A percentile compares a stretch with the other conserved stretches of the same genome.
phyloP scores from a whole-genome alignment of 2,329 filamentous ascomycete genomes.

The Myriosclerotinia duriaeana region DNA sequence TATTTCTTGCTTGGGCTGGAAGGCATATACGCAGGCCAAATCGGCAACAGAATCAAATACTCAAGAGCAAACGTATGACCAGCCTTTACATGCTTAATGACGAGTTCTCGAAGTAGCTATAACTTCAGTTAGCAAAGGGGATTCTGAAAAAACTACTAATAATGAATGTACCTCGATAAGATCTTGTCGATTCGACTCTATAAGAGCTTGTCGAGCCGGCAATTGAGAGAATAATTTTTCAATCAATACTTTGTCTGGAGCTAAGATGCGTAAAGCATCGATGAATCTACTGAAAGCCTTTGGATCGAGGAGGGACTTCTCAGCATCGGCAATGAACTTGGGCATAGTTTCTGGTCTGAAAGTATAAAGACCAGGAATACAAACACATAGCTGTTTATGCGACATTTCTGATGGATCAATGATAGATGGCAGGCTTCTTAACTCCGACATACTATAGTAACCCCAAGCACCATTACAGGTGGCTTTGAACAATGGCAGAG shows the following conservation, averaged over 20 bases:
- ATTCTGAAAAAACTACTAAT: not conserved
- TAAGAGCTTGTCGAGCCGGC: not conserved
- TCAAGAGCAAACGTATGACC: conserved; percentile 4
- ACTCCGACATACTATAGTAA: conserved; percentile 23
- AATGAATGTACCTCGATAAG: not conserved
- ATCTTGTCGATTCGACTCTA: not conserved
- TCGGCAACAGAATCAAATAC: conserved; percentile 20
- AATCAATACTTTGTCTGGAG: conserved; percentile 16
- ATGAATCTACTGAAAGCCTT: conserved; percentile 30
- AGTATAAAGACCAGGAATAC: conserved; percentile 28
- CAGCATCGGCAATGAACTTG: conserved; percentile 11
- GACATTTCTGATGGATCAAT: conserved; percentile 21
- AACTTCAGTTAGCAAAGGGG: not conserved
- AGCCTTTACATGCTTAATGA: conserved; percentile 15
- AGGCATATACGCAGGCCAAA: conserved; percentile 27
- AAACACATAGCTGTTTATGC: conserved; percentile 26
- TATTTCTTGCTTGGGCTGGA: not conserved
- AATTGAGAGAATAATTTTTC: conserved; percentile 15
- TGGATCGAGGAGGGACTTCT: conserved; percentile 16
- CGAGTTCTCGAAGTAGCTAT: conserved; percentile 27
- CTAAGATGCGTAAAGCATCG: conserved; percentile 24
- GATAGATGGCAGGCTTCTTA: conserved; percentile 28
- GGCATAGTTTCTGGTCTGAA: conserved; percentile 29
- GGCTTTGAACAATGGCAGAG: conserved; percentile 22
- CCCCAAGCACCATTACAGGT: conserved; percentile 10